Evolutionary conservation across 257 asterid genomes (phyloP).

Genomic region (Leptodermis oblonga): DNA sequence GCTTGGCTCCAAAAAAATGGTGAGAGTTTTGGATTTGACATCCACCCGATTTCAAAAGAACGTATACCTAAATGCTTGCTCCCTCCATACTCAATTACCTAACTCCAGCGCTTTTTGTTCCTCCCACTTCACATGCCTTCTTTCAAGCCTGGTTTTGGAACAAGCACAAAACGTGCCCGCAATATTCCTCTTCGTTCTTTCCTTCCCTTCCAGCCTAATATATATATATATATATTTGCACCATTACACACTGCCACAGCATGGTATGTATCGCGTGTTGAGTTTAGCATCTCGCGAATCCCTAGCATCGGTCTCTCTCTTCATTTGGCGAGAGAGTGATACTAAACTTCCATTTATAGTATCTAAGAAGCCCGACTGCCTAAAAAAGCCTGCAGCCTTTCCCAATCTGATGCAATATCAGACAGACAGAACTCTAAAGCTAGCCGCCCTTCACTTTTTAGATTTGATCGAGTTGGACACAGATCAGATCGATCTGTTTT

Average conservation of each 20-base stretch:
- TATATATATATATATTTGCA: no score
- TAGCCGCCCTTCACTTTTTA: neutral
- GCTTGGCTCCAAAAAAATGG: neutral
- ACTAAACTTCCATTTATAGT: neutral
- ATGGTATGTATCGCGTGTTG: no score
- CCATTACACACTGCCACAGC: no score
- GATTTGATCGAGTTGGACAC: neutral
- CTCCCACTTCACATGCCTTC: constrained; percentile 47
- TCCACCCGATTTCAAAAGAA: constrained; percentile 51
- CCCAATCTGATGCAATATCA: neutral
- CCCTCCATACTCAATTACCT: constrained; percentile 59
- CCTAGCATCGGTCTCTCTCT: no score
- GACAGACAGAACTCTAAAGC: no score
- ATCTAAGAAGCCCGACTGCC: neutral
- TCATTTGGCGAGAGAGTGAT: neutral
- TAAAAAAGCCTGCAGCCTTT: neutral
- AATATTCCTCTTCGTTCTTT: constrained; percentile 12
- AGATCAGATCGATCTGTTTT: no score
- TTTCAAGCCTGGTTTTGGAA: constrained; percentile 44
- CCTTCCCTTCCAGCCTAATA: constrained; percentile 19
- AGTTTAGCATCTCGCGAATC: no score
- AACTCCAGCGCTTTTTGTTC: constrained; percentile 30
- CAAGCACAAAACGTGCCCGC: constrained; percentile 28
- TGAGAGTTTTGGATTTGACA: constrained; percentile 49
- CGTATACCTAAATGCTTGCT: constrained; percentile 59